Evolutionary conservation across 306 rosid genomes (phyloP), one percentile per base, ranked within the genome.

Genomic region (Cucumis hystrix): DNA sequence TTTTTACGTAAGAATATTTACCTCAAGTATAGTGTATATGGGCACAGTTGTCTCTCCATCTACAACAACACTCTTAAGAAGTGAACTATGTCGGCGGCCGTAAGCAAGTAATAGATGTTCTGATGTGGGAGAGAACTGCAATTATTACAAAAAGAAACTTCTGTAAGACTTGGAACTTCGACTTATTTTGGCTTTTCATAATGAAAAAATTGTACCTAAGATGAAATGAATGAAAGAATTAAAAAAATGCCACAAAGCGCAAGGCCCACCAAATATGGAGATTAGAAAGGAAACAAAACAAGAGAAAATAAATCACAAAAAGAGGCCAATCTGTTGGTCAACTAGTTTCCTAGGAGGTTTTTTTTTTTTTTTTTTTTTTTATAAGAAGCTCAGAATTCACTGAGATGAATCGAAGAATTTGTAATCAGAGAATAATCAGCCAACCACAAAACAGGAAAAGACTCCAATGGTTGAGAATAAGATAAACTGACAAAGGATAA

Each of bases 21-120:
- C 99, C 99, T 96, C 99, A 84, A 96, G 87, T 74, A 96, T 92
- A 70, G 99, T 96, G 79, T 96, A 96, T 78, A 92, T 88, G 77
- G 99, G 99, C 68, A 91, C 83, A 2, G 99, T 96, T 77, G 96
- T 87, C 87, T 96, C 98, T 63, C 97, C 98, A 80, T 96, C 98
- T 79, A 92, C 91, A 66, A 92, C 94, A 77, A 96, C 85, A 82
- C 94, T 91, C 84, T 91, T 96, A 67, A 88, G 88, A 80, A 88
- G 92, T 15, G 90, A 88, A 78, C 82, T 66, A 79, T 88, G 90
- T 12, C 92, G 87, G 5, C 92, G 87, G n/a, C 92, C 88, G 39
- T 88, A 88, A 16, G 92, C 92, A 77, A 88, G 90, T 79, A 88
- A 81, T 60, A 86, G 60, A 69, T 86, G 92, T 79, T 88, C 92